Base-by-base conservation (phyloP, 2,329 filamentous ascomycete genomes). In the Scleromitrula shiraiana region DNA sequence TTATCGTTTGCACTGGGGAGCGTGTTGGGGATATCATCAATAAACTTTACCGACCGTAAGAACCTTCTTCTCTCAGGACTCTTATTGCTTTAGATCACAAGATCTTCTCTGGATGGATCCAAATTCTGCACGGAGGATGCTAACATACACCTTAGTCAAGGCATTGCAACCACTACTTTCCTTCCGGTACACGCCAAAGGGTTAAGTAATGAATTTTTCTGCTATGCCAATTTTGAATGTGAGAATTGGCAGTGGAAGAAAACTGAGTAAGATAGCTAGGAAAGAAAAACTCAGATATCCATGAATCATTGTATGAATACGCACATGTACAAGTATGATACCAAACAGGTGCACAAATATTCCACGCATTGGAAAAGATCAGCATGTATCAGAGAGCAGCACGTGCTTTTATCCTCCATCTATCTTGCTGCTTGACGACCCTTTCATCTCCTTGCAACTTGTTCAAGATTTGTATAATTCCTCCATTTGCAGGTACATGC, bases 141-240 rank as follows among this genome's bases (percentile, higher is more conserved):
- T 36, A 17, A 36, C 12, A 10, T 10, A 10, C n/a, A 12, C 9
- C 22, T 41, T 8, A 47, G 45, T 24, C 45, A 47, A 47, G 45
- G 45, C 32, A 47, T 47, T 33, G 68, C 64, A 46, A 81, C 80
- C 4, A 90, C 85, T 0, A 78, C 75, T 1, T 89, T 82, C 61
- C 77, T 82, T 58, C 80, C 82, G 4, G 70, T 73, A 53, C 87
- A 91, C 60, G 73, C 77, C n/a, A 78, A 79, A 53, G 83, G 83
- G 0, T 67, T 93, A 51, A 86, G 83, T 65, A 93, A 93, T 60
- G 84, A 88, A 65, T 93, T 89, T 62, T 76, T 78, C 60, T 89
- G 83, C 64, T 91, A 88, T 60, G 78, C 86, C 20, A 90, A 87
- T 61, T 90, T 87, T 60, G 82, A 87, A 63, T 78, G 80, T 57